Conservation (phyloP, 192 early-diverging fungal genomes). For the Funneliformis mosseae region DNA sequence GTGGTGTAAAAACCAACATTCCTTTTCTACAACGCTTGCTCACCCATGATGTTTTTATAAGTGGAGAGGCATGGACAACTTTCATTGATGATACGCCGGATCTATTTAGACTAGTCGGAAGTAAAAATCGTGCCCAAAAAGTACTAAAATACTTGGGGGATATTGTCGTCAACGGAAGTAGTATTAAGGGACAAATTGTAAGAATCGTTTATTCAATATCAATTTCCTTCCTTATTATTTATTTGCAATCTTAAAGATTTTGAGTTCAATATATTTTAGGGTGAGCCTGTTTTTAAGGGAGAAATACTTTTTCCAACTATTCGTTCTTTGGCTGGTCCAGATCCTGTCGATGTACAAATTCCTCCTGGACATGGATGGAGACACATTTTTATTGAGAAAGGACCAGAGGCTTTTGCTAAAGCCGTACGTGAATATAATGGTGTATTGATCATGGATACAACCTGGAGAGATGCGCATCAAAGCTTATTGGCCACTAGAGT, state of each 20-base stretch:
- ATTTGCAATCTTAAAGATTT: background rate
- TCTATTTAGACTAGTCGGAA: conserved; percentile 79
- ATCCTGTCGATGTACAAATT: conserved; percentile 53
- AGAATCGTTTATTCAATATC: conserved; percentile 11
- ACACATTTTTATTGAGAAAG: conserved; percentile 80
- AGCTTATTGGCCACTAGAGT: conserved; percentile 93
- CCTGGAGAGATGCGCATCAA: conserved; percentile 97
- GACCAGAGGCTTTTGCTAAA: conserved; percentile 88
- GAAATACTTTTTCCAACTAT: conserved; percentile 69
- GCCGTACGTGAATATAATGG: conserved; percentile 88
- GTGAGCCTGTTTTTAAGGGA: conserved; percentile 68
- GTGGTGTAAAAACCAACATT: conserved; percentile 97
- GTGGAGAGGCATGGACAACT: conserved; percentile 92
- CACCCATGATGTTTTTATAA: conserved; percentile 77
- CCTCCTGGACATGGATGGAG: conserved; percentile 83
- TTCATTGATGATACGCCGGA: conserved; percentile 97
- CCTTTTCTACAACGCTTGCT: conserved; percentile 89
- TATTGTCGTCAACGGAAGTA: conserved; percentile 88
- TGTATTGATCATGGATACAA: conserved; percentile 94
- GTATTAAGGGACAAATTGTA: conserved; percentile 85
- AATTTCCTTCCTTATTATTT: background rate
- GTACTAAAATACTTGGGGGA: conserved; percentile 90
- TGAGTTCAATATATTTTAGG: conserved; percentile 35
- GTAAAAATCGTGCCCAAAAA: conserved; percentile 84
- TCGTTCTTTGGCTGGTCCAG: conserved; percentile 48